Evolutionary conservation across 2,329 filamentous ascomycete species (phyloP).

Genomic region (Moelleriella libera): DNA sequence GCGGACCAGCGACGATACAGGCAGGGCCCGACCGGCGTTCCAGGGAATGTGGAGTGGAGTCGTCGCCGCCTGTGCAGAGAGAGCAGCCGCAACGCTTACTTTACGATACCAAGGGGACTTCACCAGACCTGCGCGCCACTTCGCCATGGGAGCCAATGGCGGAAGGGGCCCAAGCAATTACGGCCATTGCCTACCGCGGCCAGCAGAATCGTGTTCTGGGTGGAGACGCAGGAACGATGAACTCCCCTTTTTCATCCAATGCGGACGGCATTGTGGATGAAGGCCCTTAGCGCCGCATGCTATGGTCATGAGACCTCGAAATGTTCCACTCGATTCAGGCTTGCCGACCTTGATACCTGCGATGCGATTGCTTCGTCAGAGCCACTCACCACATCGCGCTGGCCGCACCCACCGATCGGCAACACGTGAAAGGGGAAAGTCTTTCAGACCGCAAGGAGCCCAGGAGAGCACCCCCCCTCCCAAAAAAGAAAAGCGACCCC

Average conservation of each 20-base stretch:
- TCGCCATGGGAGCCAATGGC: too few species aligned
- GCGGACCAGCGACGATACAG: too few species aligned
- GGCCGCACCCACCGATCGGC: neutral
- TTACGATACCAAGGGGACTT: too few species aligned
- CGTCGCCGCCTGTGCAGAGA: too few species aligned
- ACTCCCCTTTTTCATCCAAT: neutral
- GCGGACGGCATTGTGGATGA: too few species aligned
- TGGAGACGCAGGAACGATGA: neutral
- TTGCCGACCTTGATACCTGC: neutral
- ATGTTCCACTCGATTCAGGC: slow-evolving; percentile 8
- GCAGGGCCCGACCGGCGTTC: too few species aligned
- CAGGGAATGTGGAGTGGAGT: too few species aligned
- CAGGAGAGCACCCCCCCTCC: too few species aligned
- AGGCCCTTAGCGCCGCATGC: slow-evolving; percentile 12
- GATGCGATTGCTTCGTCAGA: neutral
- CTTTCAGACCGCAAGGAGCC: too few species aligned
- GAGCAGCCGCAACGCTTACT: too few species aligned
- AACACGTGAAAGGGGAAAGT: neutral
- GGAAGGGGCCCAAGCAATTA: neutral
- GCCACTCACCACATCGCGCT: neutral
- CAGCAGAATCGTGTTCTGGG: neutral
- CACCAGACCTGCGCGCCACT: too few species aligned
- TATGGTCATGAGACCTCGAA: slow-evolving; percentile 16
- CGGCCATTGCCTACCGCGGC: neutral
- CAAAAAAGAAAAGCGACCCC: too few species aligned